phyloP scores from a whole-genome alignment of 1,139 yeast species.

The Taiozyma sp. region DNA sequence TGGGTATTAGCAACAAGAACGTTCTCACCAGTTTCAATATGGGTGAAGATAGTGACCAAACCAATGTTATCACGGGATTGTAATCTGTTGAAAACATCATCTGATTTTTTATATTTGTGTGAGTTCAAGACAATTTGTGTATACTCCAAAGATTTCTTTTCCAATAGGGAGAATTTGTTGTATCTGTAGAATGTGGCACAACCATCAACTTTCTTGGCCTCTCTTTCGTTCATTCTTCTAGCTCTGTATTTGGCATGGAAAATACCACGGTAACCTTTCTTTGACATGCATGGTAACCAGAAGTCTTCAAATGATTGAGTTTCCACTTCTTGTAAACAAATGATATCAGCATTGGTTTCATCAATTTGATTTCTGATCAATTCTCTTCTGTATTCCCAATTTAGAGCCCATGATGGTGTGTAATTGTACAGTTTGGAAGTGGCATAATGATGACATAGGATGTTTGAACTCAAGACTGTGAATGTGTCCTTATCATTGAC shows the following conservation, averaged over 20 bases:
- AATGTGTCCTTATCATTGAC: constrained; percentile 38
- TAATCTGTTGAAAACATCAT: constrained; percentile 91
- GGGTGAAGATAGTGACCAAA: constrained; percentile 73
- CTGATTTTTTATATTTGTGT: constrained; percentile 87
- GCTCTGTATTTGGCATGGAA: constrained; percentile 90
- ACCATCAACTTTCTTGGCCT: constrained; percentile 91
- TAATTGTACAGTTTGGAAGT: constrained; percentile 88
- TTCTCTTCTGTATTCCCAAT: constrained; percentile 89
- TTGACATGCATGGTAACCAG: constrained; percentile 74
- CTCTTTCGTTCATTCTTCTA: constrained; percentile 81
- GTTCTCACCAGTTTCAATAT: constrained; percentile 64
- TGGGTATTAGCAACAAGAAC: constrained; percentile 85
- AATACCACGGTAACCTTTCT: constrained; percentile 74
- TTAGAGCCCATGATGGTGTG: constrained; percentile 96
- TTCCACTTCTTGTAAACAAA: constrained; percentile 96
- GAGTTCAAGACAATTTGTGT: constrained; percentile 84
- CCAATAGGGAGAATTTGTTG: constrained; percentile 63
- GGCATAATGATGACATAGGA: constrained; percentile 94
- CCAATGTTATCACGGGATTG: constrained; percentile 96
- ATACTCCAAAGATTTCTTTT: constrained; percentile 76
- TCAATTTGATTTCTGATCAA: constrained; percentile 69
- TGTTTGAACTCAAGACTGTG: constrained; percentile 83
- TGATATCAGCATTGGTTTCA: constrained; percentile 62
- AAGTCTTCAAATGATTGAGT: constrained; percentile 79
- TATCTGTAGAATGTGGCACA: constrained; percentile 87